Evolutionary conservation across 192 early-diverging fungal genomes (phyloP).

Genomic region (Entomortierella beljakovae): DNA sequence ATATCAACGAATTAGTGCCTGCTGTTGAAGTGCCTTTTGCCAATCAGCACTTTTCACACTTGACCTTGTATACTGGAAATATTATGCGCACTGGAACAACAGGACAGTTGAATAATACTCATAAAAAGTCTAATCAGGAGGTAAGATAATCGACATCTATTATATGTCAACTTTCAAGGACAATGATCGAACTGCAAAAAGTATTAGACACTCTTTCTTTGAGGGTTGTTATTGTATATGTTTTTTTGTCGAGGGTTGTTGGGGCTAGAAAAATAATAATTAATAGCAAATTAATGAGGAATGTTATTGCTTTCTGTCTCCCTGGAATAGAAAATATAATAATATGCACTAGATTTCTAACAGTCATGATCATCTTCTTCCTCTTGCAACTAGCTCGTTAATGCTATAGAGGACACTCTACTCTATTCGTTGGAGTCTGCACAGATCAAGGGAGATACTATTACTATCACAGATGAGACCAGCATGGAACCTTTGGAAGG

Average conservation of each 20-base stretch:
- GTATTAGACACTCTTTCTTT: no score
- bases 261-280: no score
- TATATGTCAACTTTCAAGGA: background rate
- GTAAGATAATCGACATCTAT: constrained; percentile 28
- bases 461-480: constrained; percentile 57
- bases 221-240: no score
- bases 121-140: constrained; percentile 63
- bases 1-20: background rate
- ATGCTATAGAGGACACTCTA: constrained; percentile 61
- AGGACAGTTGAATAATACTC: constrained; percentile 41
- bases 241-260: no score
- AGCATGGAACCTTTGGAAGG: constrained; percentile 54
- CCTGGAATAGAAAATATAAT: no score
- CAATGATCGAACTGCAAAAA: no score
- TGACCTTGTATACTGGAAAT: constrained; percentile 65
- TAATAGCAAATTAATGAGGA: no score
- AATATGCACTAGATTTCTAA: no score
- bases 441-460: constrained; percentile 30
- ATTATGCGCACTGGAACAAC: constrained; percentile 60
- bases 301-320: no score
- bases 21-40: constrained; percentile 3
- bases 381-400: constrained; percentile 50
- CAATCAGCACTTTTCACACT: constrained; percentile 48
- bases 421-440: constrained; percentile 47
- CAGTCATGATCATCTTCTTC: no score